Conservation (phyloP, 2,329 filamentous ascomycete genomes). For the Diplodia intermedia region DNA sequence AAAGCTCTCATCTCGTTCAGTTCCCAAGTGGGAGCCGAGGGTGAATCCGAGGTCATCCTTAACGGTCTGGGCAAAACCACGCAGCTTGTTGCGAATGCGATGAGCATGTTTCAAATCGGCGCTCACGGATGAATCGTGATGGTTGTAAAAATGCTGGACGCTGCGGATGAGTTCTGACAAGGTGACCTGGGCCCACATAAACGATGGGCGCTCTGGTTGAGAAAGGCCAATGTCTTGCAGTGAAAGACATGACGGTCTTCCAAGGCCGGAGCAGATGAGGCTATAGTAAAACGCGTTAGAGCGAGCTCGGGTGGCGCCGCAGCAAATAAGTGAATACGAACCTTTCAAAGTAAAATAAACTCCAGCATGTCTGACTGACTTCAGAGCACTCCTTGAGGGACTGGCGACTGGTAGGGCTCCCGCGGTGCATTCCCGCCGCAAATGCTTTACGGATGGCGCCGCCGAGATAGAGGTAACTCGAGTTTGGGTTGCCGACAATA, state of each 20-base stretch:
- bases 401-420: conserved; percentile 14
- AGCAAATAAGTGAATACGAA: background rate
- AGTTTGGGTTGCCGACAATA: conserved; percentile 30
- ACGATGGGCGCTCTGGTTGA: conserved; percentile 19
- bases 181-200: conserved; percentile 22
- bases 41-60: conserved; percentile 28
- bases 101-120: conserved; percentile 24
- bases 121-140: conserved; percentile 25
- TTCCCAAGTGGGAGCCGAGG: conserved; percentile 13
- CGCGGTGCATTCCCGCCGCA: conserved; percentile 30
- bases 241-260: conserved; percentile 25
- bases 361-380: conserved; percentile 28
- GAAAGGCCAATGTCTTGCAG: conserved; percentile 22
- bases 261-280: conserved; percentile 25
- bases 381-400: conserved; percentile 26
- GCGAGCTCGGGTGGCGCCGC: background rate
- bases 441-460: conserved; percentile 29
- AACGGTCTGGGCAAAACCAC: background rate
- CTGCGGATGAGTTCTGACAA: conserved; percentile 25
- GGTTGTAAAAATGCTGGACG: conserved; percentile 29
- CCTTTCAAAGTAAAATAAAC: conserved; percentile 27
- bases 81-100: conserved; percentile 25
- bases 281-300: background rate
- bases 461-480: conserved; percentile 27
- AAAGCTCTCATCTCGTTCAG: conserved; percentile 17